Evolutionary conservation across 371 early-diverging fungal genomes (phyloP).

Genomic region (Chytridium lagenaria): DNA sequence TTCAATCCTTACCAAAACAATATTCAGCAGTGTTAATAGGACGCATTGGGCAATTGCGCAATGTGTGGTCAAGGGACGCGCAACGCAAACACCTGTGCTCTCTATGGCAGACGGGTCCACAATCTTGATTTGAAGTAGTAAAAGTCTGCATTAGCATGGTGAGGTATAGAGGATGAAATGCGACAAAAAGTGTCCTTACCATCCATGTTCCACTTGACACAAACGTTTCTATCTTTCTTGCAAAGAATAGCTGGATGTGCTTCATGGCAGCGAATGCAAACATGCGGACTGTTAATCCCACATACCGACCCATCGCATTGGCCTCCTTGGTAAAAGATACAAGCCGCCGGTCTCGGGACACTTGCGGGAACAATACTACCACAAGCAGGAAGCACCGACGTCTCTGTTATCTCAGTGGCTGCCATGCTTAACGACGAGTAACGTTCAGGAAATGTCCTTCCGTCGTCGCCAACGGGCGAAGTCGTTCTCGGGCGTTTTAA

Average conservation of each 20-base stretch:
- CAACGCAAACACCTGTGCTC: slow-evolving; percentile 50
- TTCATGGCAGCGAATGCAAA: slow-evolving; percentile 36
- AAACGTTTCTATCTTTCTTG: slow-evolving; percentile 44
- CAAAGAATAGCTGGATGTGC: slow-evolving; percentile 40
- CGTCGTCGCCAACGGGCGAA: no score
- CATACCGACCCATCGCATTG: slow-evolving; percentile 25
- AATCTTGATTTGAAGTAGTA: slow-evolving; percentile 30
- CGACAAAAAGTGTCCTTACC: slow-evolving; percentile 12
- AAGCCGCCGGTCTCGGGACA: slow-evolving; percentile 3
- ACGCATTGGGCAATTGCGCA: slow-evolving; percentile 40
- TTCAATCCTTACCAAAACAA: slow-evolving; percentile 35
- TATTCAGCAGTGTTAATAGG: slow-evolving; percentile 37
- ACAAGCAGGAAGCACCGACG: neutral
- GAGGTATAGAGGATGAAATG: neutral
- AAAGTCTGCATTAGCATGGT: neutral
- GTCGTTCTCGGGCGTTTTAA: neutral
- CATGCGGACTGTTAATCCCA: slow-evolving; percentile 28
- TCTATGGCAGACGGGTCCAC: slow-evolving; percentile 34
- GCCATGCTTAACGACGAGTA: neutral
- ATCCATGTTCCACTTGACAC: slow-evolving; percentile 47
- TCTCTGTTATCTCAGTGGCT: neutral
- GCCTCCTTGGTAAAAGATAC: slow-evolving; percentile 32
- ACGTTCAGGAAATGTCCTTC: neutral
- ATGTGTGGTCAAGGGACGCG: slow-evolving; percentile 39
- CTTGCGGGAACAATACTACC: neutral